phyloP scores from a whole-genome alignment of 228 moss, liverwort and hornwort species.

The Sphagnum magellanicum region DNA sequence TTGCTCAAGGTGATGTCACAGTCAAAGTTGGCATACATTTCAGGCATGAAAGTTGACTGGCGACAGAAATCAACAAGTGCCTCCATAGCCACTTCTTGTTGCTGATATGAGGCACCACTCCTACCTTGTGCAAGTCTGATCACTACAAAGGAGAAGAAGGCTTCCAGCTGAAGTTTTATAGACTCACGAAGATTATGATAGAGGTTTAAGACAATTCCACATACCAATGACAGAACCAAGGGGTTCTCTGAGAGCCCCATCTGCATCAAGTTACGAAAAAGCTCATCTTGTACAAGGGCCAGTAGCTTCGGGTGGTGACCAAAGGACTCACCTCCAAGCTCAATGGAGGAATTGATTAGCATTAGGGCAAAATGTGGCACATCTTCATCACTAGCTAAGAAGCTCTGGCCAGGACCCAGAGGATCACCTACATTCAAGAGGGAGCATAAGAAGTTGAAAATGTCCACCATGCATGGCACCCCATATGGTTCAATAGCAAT shows the following conservation, averaged over 20 bases:
- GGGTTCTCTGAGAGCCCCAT: slow-evolving; percentile 93
- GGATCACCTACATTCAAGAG: slow-evolving; percentile 86
- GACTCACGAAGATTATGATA: slow-evolving; percentile 82
- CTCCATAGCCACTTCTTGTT: slow-evolving; percentile 99
- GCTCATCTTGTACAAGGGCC: slow-evolving; percentile 95
- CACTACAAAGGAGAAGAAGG: slow-evolving; percentile 87
- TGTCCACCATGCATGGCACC: slow-evolving; percentile 93
- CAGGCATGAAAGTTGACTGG: slow-evolving; percentile 94
- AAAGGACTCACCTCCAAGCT: slow-evolving; percentile 86
- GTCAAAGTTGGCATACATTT: slow-evolving; percentile 99
- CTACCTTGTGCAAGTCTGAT: slow-evolving; percentile 98
- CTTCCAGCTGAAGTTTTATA: slow-evolving; percentile 90
- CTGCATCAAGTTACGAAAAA: slow-evolving; percentile 93
- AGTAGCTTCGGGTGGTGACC: slow-evolving; percentile 75
- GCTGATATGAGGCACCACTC: slow-evolving; percentile 87
- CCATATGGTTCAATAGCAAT: slow-evolving; percentile 79
- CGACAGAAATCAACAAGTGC: slow-evolving; percentile 98
- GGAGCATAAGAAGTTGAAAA: slow-evolving; percentile 96
- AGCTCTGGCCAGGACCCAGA: slow-evolving; percentile 83
- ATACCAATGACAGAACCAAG: slow-evolving; percentile 88
- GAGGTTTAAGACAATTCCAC: slow-evolving; percentile 92
- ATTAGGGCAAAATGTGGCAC: slow-evolving; percentile 92
- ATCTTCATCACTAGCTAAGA: slow-evolving; percentile 93
- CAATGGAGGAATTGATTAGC: slow-evolving; percentile 87
- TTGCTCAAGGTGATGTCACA: slow-evolving; percentile 95